Evolutionary conservation across 176 grass and related monocot species (phyloP), one percentile per base, ranked within the genome.

Genomic region (Musa troglodytarum): DNA sequence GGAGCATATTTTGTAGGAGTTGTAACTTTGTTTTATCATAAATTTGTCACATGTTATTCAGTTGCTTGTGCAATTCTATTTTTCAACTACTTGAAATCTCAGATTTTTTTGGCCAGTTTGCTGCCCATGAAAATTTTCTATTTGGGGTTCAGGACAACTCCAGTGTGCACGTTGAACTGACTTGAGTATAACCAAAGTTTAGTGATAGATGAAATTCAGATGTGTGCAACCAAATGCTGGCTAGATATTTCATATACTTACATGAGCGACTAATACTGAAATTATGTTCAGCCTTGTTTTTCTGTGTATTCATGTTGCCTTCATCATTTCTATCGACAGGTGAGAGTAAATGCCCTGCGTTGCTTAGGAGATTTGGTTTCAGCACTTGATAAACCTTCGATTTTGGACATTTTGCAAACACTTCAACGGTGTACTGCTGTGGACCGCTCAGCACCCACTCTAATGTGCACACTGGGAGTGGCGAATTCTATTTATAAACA

Each of bases 381-480:
- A 62, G 85, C 96, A n/a, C 76, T 99, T 65, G 96, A 99, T 82
- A 99, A 95, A 80, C 76, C 74, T 74, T 88, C 86, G 23, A 88
- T 83, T 69, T 52, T 87, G 76, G 88, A 91, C 49, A 84, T 88
- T 71, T 87, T 95, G 85, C 88, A 95, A 84, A 99, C 91, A 11
- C 74, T 99, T 68, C 84, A 79, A 69, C 88, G 96, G 54, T 99
- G 96, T 83, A 99, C 96, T 69, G 63, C 82, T 67, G 96, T 99
- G 82, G 96, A 99, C 78, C 91, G 86, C 70, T 86, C 96, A 72
- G 91, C 88, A 8, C 96, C 96, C 50, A 99, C 96, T 51, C 96
- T 99, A 63, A 99, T 95, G 96, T 99, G 96, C 72, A 95, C 88
- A 54, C 81, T 99, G 76, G 96, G 96, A 71, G 96, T 99, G 65